These are phyloP conservation scores for Porogramme epimiltina DNA, from an alignment of 1,284 basidiomycete species.

Conservation along the genomic window DNA sequence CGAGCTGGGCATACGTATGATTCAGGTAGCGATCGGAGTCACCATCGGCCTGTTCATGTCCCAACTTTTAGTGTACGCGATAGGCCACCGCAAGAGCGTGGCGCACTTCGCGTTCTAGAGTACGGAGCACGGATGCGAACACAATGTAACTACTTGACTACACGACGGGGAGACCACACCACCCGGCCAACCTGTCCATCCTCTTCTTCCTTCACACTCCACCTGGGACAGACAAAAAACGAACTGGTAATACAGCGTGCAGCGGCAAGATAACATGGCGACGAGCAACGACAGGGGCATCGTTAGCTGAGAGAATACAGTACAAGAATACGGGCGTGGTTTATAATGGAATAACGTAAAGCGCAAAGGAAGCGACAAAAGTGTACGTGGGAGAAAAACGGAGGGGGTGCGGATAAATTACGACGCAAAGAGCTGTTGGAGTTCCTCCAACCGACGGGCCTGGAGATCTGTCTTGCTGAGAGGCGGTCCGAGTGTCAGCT, in stretches of 20 bases:
- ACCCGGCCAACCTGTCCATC: not conserved
- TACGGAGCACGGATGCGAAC: not conserved
- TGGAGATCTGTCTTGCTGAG: conserved; percentile 84
- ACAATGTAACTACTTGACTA: not conserved
- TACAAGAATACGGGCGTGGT: conserved; percentile 8
- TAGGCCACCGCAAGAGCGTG: conserved; percentile 68
- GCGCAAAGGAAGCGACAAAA: not conserved
- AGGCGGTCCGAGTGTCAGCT: conserved; percentile 83
- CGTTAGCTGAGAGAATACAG: conserved; percentile 14
- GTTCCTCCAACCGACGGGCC: conserved; percentile 82
- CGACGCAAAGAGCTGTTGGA: conserved; percentile 65
- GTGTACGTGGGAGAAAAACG: not conserved
- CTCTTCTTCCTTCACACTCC: not conserved
- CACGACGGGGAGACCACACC: not conserved
- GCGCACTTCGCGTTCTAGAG: conserved; percentile 77
- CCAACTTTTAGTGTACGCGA: conserved; percentile 74
- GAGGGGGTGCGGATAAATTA: conserved; percentile 27
- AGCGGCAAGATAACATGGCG: conserved; percentile 19
- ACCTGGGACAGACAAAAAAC: not conserved
- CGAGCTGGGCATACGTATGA: conserved; percentile 74
- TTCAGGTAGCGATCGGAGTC: conserved; percentile 85
- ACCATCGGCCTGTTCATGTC: conserved; percentile 83
- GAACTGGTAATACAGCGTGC: not conserved
- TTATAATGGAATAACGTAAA: conserved; percentile 17
- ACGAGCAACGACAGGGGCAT: conserved; percentile 9